These are phyloP conservation scores for Lentinula detonsa DNA, from an alignment of 768 basidiomycete genomes.

Conservation along the genomic window DNA sequence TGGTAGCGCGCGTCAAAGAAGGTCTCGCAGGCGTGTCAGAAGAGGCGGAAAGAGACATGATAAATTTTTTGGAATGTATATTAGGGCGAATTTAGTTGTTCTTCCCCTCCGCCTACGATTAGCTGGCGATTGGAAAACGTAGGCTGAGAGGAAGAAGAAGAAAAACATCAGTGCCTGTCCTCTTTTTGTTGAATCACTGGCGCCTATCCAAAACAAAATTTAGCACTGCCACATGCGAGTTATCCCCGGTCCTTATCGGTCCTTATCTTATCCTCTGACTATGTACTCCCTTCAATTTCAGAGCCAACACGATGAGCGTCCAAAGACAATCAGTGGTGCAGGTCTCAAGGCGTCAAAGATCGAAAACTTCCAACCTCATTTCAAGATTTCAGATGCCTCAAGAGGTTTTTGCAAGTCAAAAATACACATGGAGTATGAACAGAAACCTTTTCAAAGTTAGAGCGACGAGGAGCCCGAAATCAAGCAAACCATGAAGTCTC, in stretches of 20 bases:
- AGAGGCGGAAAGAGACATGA: slow-evolving; percentile 11
- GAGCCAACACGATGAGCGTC: too few species aligned
- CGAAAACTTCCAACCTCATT: too few species aligned
- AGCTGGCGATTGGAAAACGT: slow-evolving; percentile 26
- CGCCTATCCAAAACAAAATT: neutral
- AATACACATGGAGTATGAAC: too few species aligned
- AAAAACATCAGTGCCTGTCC: slow-evolving; percentile 20
- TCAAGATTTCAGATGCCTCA: too few species aligned
- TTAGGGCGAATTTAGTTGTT: slow-evolving; percentile 23
- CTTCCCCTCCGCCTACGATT: slow-evolving; percentile 40
- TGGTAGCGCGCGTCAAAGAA: slow-evolving; percentile 38
- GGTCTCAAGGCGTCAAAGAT: too few species aligned
- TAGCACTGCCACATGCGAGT: neutral
- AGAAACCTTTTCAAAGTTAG: too few species aligned
- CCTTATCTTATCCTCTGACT: neutral
- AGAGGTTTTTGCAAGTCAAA: too few species aligned
- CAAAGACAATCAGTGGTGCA: too few species aligned
- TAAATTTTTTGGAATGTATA: slow-evolving; percentile 9
- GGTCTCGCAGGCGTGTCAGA: slow-evolving; percentile 29
- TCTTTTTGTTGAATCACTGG: neutral
- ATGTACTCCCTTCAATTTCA: too few species aligned
- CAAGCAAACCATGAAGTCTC: too few species aligned
- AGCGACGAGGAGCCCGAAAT: too few species aligned
- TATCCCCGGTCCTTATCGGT: too few species aligned
- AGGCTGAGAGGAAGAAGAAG: slow-evolving; percentile 45